A percentile compares a stretch with the other conserved stretches of the same genome.
Conservation (phyloP, 2,329 filamentous ascomycete species). For the Alternaria sp. region DNA sequence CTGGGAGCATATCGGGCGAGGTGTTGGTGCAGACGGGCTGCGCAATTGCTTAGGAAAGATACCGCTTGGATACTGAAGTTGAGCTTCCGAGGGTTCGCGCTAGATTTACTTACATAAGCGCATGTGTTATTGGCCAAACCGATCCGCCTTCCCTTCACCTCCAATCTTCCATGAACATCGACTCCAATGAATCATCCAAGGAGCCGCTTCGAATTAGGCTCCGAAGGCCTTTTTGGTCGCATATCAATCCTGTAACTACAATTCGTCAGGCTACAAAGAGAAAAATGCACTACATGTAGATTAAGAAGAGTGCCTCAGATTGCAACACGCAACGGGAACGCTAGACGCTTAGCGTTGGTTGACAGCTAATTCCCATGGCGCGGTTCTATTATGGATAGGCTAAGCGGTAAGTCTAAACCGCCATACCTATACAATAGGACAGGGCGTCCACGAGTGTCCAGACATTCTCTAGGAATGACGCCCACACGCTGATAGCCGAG, state of each 20-base stretch:
- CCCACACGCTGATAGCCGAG: constrained; percentile 12
- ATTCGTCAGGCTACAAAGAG: background rate
- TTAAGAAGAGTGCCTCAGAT: background rate
- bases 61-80: constrained; percentile 19
- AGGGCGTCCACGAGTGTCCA: background rate
- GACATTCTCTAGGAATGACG: background rate
- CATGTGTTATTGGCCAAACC: constrained; percentile 2
- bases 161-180: background rate
- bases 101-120: constrained; percentile 22
- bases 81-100: constrained; percentile 22
- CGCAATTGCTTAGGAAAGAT: constrained; percentile 23
- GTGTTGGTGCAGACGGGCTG: constrained; percentile 24
- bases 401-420: background rate
- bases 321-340: background rate
- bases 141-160: background rate
- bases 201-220: background rate
- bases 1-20: constrained; percentile 34
- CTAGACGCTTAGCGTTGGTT: background rate
- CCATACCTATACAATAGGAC: background rate
- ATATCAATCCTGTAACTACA: background rate
- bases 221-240: background rate
- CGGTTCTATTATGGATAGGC: background rate
- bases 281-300: background rate
- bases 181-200: background rate
- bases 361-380: background rate